phyloP scores from a whole-genome alignment of 345 rosid species.

The rapeseed (Brassica napus) region DNA sequence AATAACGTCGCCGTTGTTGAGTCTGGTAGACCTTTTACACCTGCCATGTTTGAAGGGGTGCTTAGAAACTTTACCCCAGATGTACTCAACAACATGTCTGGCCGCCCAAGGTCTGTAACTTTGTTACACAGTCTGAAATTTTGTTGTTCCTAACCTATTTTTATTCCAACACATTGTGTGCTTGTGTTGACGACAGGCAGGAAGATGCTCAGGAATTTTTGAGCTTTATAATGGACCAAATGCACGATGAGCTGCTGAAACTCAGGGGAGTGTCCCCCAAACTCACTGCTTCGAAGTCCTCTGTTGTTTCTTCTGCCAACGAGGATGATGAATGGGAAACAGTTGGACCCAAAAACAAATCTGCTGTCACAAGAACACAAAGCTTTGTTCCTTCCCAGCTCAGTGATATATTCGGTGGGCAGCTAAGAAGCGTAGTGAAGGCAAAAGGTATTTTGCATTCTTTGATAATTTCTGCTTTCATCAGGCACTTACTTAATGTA shows the following conservation, averaged over 20 bases:
- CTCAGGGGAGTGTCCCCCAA: slow-evolving; percentile 51
- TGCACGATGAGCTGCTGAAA: slow-evolving; percentile 84
- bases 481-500: slow-evolving; percentile 13
- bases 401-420: slow-evolving; percentile 87
- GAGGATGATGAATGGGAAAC: slow-evolving; percentile 98
- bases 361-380: slow-evolving; percentile 88
- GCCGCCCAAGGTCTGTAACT: slow-evolving; percentile 77
- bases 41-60: slow-evolving; percentile 81
- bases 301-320: slow-evolving; percentile 51
- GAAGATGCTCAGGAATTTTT: slow-evolving; percentile 99
- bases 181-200: slow-evolving; percentile 68
- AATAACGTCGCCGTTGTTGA: slow-evolving; percentile 51
- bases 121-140: background rate
- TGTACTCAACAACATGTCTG: slow-evolving; percentile 70
- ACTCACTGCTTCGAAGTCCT: slow-evolving; percentile 46
- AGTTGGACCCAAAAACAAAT: slow-evolving; percentile 88
- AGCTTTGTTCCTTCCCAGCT: slow-evolving; percentile 73
- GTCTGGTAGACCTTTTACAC: slow-evolving; percentile 73
- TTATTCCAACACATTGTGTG: slow-evolving; percentile 2
- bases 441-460: slow-evolving; percentile 54
- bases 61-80: slow-evolving; percentile 84
- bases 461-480: slow-evolving; percentile 1
- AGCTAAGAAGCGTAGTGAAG: slow-evolving; percentile 76
- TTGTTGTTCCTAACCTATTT: background rate
- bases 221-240: slow-evolving; percentile 88